Evolutionary conservation across 768 basidiomycete genomes (phyloP).

Genomic region (Gloeopeniophorella convolvens): DNA sequence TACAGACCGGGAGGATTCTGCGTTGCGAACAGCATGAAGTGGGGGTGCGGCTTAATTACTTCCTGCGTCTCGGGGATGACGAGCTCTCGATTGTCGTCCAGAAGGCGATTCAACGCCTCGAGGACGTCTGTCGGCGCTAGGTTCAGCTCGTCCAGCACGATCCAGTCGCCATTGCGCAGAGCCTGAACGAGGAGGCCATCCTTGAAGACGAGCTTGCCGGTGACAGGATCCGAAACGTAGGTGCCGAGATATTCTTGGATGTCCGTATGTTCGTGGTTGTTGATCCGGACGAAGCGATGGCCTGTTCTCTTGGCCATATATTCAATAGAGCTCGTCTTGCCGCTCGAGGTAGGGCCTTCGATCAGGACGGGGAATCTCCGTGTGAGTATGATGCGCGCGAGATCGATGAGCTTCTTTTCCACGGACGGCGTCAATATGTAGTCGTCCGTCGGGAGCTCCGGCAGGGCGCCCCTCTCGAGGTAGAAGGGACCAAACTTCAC

Average conservation of each 20-base stretch:
- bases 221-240: slow-evolving; percentile 86
- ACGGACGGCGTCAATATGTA: slow-evolving; percentile 97
- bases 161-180: slow-evolving; percentile 89
- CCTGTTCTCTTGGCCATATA: slow-evolving; percentile 91
- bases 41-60: slow-evolving; percentile 85
- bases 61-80: slow-evolving; percentile 96
- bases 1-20: slow-evolving; percentile 97
- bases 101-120: slow-evolving; percentile 91
- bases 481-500: slow-evolving; percentile 91
- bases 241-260: slow-evolving; percentile 98
- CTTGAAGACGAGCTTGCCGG: slow-evolving; percentile 91
- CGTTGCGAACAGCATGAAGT: slow-evolving; percentile 97
- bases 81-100: slow-evolving; percentile 96
- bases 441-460: slow-evolving; percentile 58
- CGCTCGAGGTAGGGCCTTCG: slow-evolving; percentile 95
- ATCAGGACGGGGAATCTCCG: slow-evolving; percentile 91
- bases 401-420: slow-evolving; percentile 85
- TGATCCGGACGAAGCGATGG: slow-evolving; percentile 95
- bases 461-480: slow-evolving; percentile 69
- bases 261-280: slow-evolving; percentile 99
- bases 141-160: slow-evolving; percentile 96
- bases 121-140: slow-evolving; percentile 96
- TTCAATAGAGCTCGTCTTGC: slow-evolving; percentile 96
- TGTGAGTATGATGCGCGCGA: slow-evolving; percentile 87
- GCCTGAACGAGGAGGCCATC: slow-evolving; percentile 94